Evolutionary conservation across 352 stramenopile species (phyloP).

Genomic region (Globisporangium solare): DNA sequence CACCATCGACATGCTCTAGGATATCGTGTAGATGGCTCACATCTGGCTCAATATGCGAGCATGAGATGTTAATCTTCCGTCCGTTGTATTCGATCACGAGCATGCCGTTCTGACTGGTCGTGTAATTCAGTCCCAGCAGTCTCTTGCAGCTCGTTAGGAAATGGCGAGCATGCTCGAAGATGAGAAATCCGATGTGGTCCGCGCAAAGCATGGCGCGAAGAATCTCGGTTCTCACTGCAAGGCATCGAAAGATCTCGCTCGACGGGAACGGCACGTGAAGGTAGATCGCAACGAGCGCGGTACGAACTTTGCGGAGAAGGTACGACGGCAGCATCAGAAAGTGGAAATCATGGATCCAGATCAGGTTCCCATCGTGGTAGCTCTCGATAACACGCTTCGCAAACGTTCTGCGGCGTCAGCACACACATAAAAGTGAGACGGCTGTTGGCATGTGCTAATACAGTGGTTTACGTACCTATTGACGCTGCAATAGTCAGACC

Average conservation of each 20-base stretch:
- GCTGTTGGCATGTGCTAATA: neutral
- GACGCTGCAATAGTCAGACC: constrained; percentile 75
- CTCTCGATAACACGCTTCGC: constrained; percentile 55
- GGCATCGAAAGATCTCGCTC: constrained; percentile 97
- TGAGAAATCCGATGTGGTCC: constrained; percentile 92
- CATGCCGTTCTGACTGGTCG: constrained; percentile 77
- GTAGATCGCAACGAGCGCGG: constrained; percentile 95
- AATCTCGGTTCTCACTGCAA: constrained; percentile 88
- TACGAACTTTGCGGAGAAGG: constrained; percentile 87
- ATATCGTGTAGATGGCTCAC: constrained; percentile 64
- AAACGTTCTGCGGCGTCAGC: constrained; percentile 23
- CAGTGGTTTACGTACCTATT: constrained; percentile 30
- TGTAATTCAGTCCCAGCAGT: constrained; percentile 94
- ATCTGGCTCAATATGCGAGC: constrained; percentile 96
- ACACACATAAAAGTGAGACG: neutral
- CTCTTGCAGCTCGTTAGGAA: constrained; percentile 91
- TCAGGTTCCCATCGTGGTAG: constrained; percentile 80
- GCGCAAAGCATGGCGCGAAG: constrained; percentile 88
- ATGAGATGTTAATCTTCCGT: constrained; percentile 93
- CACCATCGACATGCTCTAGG: constrained; percentile 43
- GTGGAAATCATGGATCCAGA: constrained; percentile 99
- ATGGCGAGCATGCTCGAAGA: constrained; percentile 92
- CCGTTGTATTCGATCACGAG: constrained; percentile 95
- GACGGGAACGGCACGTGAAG: constrained; percentile 98
- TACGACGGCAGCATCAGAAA: constrained; percentile 97